These are phyloP conservation scores for Candida xyloterini DNA, from an alignment of 805 yeast genomes.

Conservation along the genomic window DNA sequence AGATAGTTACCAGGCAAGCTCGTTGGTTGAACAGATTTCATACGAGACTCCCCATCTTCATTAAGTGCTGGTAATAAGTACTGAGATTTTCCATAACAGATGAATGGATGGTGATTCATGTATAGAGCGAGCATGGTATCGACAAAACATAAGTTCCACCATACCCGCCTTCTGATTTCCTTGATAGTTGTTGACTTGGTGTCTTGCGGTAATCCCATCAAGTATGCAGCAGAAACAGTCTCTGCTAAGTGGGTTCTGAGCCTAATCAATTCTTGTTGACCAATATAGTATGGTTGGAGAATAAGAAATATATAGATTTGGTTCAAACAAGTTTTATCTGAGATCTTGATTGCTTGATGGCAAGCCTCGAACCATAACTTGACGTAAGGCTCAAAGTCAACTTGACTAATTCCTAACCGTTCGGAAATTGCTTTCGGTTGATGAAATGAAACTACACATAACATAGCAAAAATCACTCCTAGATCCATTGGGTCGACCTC, in stretches of 20 bases:
- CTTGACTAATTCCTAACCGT: background rate
- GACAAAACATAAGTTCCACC: constrained; percentile 23
- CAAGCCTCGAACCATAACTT: constrained; percentile 10
- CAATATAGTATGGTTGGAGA: constrained; percentile 8
- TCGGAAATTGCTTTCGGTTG: background rate
- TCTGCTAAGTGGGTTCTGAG: constrained; percentile 11
- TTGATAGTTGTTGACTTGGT: constrained; percentile 2
- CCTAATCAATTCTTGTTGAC: background rate
- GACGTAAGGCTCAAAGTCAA: background rate
- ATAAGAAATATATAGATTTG: constrained; percentile 12
- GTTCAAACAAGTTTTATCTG: constrained; percentile 6
- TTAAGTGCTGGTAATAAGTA: constrained; percentile 3
- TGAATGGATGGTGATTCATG: background rate
- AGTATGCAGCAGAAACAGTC: constrained; percentile 10
- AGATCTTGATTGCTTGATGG: constrained; percentile 8
- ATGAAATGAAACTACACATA: constrained; percentile 7
- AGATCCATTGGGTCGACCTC: constrained; percentile 9
- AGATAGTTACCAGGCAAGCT: too few relatives aligned
- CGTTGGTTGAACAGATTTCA: too few relatives aligned
- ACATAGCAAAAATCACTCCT: constrained; percentile 10
- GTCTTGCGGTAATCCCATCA: constrained; percentile 12
- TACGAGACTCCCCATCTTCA: too few relatives aligned
- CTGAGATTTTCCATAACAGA: too few relatives aligned
- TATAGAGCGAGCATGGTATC: constrained; percentile 16
- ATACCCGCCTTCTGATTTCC: constrained; percentile 30